Base-by-base conservation (phyloP, 2,329 filamentous ascomycete species). In the Lanzia echinophila region DNA sequence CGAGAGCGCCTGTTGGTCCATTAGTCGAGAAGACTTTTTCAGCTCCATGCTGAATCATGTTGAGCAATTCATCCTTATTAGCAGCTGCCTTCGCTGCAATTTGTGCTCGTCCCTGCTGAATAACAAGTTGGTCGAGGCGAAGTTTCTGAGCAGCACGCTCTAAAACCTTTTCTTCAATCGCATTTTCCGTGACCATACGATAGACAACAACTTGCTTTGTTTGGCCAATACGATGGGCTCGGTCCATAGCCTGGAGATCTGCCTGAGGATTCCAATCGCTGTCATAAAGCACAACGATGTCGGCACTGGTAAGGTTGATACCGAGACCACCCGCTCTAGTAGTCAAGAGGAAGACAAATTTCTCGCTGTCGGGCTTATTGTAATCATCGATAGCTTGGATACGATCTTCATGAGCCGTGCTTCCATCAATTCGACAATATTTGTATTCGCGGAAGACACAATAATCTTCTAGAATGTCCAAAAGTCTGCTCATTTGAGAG, bases 221-320 rank as follows among this genome's bases (percentile, higher is more conserved):
- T 73, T 99, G 94, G 38, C 94, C 94, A 63, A 99, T 99, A 73
- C 94, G 90, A 74, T 99, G 94, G 49, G 94, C 94, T 68, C 94
- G 88, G 67, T 99, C 94, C 94, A 99, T 99, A 54, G 94, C 94
- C 71, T 99, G 94, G 56, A 99, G 74, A 82, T 99, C 94, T 17
- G 94, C 94, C 71, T 99, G 94, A 10, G 94, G 94, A 66, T 96
- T 97, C 94, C 94, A 99, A 69, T 99, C 94, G 65, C 91, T 96
- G 70, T 99, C 94, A 67, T 94, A 99, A 6, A 99, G 81, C 31
- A 99, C 82, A 55, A 99, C 94, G 66, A 97, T 96, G 65, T 99
- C 94, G 53, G 94, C 94, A 57, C 81, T 86, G 0, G 94, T 99
- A 67, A 99, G 75, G 69, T 99, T 99, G 76, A 99, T 99, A 65